Evolutionary conservation across 2,329 filamentous ascomycete species (phyloP).

Genomic region (Annulohypoxylon truncatum): DNA sequence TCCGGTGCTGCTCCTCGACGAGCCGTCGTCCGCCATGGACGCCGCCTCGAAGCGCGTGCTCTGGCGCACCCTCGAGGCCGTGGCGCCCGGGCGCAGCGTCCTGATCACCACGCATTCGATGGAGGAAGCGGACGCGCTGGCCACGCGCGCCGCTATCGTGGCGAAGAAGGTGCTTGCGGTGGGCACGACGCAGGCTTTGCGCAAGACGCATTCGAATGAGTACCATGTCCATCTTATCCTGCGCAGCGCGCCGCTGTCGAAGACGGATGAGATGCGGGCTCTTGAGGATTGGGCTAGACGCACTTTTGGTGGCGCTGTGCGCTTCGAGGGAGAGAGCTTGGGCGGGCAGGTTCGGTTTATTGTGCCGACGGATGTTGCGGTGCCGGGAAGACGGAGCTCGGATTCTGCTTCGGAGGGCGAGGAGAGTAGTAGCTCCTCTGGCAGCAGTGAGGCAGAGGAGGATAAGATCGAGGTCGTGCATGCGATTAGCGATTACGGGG

Average conservation of each 20-base stretch:
- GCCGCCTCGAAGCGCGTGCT: constrained; percentile 77
- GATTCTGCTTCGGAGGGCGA: background rate
- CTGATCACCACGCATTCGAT: constrained; percentile 83
- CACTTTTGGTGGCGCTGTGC: constrained; percentile 62
- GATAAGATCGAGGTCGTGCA: constrained; percentile 24
- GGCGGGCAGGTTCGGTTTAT: constrained; percentile 75
- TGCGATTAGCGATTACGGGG: constrained; percentile 2
- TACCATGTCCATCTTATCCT: constrained; percentile 47
- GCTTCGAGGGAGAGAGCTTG: constrained; percentile 67
- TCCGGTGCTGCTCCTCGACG: constrained; percentile 78
- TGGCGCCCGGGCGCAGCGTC: constrained; percentile 74
- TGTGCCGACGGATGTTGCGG: constrained; percentile 58
- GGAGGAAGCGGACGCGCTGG: constrained; percentile 83
- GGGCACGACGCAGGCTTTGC: constrained; percentile 44
- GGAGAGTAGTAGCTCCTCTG: background rate
- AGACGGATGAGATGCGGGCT: constrained; percentile 35
- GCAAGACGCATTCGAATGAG: constrained; percentile 45
- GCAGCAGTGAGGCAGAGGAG: background rate
- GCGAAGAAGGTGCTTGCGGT: constrained; percentile 43
- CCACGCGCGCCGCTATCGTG: constrained; percentile 73
- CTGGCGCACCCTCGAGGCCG: constrained; percentile 76
- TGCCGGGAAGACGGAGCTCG: constrained; percentile 8
- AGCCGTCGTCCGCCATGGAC: constrained; percentile 82
- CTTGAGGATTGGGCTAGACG: constrained; percentile 60
- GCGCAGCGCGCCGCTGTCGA: constrained; percentile 40